These are phyloP conservation scores for Cyclaneusma minus DNA, from an alignment of 2,329 filamentous ascomycete genomes.

Conservation along the genomic window DNA sequence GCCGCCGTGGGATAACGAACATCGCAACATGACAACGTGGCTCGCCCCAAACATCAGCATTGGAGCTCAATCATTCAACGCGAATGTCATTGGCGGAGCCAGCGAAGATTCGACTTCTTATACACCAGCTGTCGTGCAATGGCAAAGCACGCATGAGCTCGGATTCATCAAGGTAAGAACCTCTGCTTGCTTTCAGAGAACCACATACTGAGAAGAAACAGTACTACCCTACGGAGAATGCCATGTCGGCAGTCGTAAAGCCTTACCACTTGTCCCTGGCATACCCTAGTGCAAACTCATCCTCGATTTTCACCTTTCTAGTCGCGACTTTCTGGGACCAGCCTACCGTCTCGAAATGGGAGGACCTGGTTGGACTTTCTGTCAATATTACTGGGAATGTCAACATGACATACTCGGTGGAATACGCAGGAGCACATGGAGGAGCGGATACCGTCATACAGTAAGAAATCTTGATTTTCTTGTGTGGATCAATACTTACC, in stretches of 20 bases:
- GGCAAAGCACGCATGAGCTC: slow-evolving; percentile 27
- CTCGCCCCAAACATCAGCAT: slow-evolving; percentile 39
- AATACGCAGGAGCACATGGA: slow-evolving; percentile 15
- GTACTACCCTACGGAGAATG: slow-evolving; percentile 24
- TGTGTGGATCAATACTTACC: slow-evolving; percentile 1
- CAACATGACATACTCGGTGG: slow-evolving; percentile 7
- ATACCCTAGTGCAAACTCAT: slow-evolving; percentile 34
- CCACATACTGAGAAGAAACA: too few species aligned
- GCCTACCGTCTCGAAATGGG: slow-evolving; percentile 27
- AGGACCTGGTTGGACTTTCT: slow-evolving; percentile 30
- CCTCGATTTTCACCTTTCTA: slow-evolving; percentile 33
- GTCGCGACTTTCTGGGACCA: slow-evolving; percentile 30
- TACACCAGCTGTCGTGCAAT: slow-evolving; percentile 45
- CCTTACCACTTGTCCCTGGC: slow-evolving; percentile 29
- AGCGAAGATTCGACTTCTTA: slow-evolving; percentile 34
- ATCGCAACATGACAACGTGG: slow-evolving; percentile 44
- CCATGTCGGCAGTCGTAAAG: slow-evolving; percentile 25
- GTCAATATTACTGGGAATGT: slow-evolving; percentile 23
- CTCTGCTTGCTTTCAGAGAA: too few species aligned
- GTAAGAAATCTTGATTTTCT: slow-evolving; percentile 15
- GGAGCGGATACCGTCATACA: slow-evolving; percentile 21
- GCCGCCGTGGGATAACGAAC: slow-evolving; percentile 38
- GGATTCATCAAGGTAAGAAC: slow-evolving; percentile 18
- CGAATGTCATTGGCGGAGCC: slow-evolving; percentile 39
- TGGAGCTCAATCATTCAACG: slow-evolving; percentile 40